phyloP scores from a whole-genome alignment of 1,284 basidiomycete genomes.

The Psilocybe mexicana region DNA sequence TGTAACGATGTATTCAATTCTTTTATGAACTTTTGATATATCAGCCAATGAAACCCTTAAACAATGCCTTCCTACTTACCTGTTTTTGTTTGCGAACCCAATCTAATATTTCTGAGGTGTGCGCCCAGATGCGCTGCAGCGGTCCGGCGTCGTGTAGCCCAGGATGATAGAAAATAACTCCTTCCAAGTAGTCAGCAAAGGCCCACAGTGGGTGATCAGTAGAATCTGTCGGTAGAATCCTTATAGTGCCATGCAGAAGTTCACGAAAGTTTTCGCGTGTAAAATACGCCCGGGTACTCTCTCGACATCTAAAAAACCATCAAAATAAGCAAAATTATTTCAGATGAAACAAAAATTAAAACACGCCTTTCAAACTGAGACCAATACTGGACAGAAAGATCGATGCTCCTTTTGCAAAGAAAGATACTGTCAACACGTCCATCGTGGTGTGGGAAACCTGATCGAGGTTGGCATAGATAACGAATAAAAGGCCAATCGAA shows the following conservation, averaged over 20 bases:
- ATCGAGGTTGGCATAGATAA: not conserved
- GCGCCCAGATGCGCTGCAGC: not conserved
- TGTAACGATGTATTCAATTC: not conserved
- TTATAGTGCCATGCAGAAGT: not conserved
- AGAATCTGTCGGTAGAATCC: not conserved
- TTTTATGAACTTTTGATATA: not conserved
- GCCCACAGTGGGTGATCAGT: not conserved
- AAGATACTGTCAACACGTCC: not conserved
- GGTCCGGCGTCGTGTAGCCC: not conserved
- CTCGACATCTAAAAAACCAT: not conserved
- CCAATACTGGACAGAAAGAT: not conserved
- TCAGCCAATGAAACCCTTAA: not conserved
- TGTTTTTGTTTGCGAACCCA: not conserved
- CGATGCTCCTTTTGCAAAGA: not conserved
- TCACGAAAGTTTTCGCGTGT: not conserved
- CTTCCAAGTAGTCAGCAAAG: not conserved
- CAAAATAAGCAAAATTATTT: not conserved
- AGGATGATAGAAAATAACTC: not conserved
- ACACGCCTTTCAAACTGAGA: not conserved
- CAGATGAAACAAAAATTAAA: not conserved
- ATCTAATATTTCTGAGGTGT: not conserved
- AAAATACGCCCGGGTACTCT: not conserved
- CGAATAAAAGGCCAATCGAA: not conserved
- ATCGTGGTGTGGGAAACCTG: not conserved
- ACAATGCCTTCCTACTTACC: not conserved